A percentile compares a stretch with the other conserved stretches of the same genome.
Conservation (phyloP, 345 rosid species). For the Lepidium sativum region DNA sequence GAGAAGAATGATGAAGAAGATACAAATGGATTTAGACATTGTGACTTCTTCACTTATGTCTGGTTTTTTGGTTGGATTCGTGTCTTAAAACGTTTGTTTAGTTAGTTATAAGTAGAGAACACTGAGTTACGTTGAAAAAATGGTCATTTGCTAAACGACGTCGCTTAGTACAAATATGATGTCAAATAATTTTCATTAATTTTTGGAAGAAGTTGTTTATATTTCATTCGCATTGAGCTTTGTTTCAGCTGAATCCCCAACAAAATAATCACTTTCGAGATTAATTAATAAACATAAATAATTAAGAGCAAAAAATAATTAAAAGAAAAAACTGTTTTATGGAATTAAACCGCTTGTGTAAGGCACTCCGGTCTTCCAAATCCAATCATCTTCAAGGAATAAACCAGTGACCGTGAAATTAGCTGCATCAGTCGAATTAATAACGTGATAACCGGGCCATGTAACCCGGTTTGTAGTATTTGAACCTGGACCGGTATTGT, state of each 20-base stretch:
- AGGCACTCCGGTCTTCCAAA: slow-evolving; percentile 67
- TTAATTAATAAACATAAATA: not conserved
- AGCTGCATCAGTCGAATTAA: slow-evolving; percentile 56
- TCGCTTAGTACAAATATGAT: not conserved
- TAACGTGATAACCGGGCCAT: slow-evolving; percentile 64
- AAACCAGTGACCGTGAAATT: slow-evolving; percentile 55
- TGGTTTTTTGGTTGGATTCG: not conserved
- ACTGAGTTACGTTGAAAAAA: not conserved
- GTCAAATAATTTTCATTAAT: not conserved
- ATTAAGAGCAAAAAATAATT: not conserved
- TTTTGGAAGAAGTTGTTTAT: not conserved
- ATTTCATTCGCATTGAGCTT: slow-evolving; percentile 13
- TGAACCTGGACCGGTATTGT: slow-evolving; percentile 69
- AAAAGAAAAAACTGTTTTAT: not conserved
- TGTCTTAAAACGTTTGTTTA: not conserved
- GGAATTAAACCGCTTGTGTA: slow-evolving; percentile 17
- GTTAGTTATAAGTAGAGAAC: not conserved
- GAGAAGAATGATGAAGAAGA: not conserved
- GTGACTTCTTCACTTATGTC: not conserved
- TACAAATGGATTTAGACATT: not conserved
- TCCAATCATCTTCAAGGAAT: slow-evolving; percentile 56
- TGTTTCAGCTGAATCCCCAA: not conserved
- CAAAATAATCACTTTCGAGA: not conserved
- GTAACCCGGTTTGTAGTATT: slow-evolving; percentile 48
- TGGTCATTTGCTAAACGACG: not conserved